Percentiles rank a stretch among this genome's conserved stretches.
phyloP scores from a whole-genome alignment of 2,329 filamentous ascomycete species.

The Aspergillus amoenus region DNA sequence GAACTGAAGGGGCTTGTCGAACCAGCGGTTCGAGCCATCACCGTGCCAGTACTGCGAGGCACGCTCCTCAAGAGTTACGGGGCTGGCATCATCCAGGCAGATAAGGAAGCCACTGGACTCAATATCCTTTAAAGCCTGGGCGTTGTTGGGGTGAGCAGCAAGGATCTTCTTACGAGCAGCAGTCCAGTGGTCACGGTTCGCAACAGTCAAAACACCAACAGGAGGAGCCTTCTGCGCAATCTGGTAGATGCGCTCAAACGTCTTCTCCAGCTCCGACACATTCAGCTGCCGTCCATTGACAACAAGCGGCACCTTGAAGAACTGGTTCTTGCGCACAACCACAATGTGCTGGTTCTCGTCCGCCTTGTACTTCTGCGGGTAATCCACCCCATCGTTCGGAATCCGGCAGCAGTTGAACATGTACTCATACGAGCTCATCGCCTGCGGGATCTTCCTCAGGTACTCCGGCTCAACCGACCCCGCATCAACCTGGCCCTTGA shows the following conservation, averaged over 20 bases:
- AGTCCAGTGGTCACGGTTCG: conserved; percentile 92
- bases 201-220: conserved; percentile 80
- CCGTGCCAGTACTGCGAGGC: conserved; percentile 98
- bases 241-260: conserved; percentile 83
- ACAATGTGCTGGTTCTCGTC: conserved; percentile 82
- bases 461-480: conserved; percentile 91
- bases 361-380: conserved; percentile 75
- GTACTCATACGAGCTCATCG: conserved; percentile 97
- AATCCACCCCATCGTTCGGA: conserved; percentile 76
- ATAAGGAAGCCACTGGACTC: conserved; percentile 88
- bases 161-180: conserved; percentile 77
- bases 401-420: conserved; percentile 97
- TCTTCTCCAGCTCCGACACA: conserved; percentile 82
- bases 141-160: conserved; percentile 75
- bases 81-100: conserved; percentile 87
- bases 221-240: conserved; percentile 69
- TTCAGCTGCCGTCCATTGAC: conserved; percentile 82
- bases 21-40: conserved; percentile 94
- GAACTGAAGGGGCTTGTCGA: conserved; percentile 96
- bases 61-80: conserved; percentile 92
- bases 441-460: conserved; percentile 96
- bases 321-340: conserved; percentile 91
- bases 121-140: conserved; percentile 72
- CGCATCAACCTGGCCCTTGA: conserved; percentile 87
- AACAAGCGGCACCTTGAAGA: conserved; percentile 88